Base-by-base conservation (phyloP, 2,329 filamentous ascomycete genomes). In the Fusarium decemcellulare region DNA sequence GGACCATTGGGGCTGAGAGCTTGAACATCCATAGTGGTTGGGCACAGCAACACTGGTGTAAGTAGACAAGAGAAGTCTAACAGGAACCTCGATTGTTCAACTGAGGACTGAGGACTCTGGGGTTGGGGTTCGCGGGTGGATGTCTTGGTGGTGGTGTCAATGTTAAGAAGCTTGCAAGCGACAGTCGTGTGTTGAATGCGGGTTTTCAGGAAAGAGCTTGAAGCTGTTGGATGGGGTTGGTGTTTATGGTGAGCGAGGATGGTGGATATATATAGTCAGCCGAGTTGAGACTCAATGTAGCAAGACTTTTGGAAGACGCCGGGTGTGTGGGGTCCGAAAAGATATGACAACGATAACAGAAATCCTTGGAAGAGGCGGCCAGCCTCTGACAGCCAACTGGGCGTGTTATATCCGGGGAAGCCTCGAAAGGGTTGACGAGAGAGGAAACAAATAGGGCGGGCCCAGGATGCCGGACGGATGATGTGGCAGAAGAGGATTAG, bases 401-500 rank as follows among this genome's bases (percentile, higher is more conserved):
- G 48, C 57, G 68, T 68, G 57, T 53, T 68, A 63, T 72, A 63
- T 70, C 56, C 50, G 39, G 62, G 65, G 60, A 55, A 62, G 65
- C 64, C 68, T 70, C 55, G 64, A 62, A 51, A 50, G 74, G 23
- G 23, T 23, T 70, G 69, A 61, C 61, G 73, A 70, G 56, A 73
- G 60, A 47, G 59, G 61, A 64, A 71, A 56, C 59, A 68, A 63
- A 65, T 44, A 52, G 55, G 60, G 32, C 51, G 58, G 70, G 51
- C 47, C 61, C 61, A 68, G 56, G 42, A 65, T 61, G 54, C 59
- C 66, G 62, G 72, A 61, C 55, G 47, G 58, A 63, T 75, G 72
- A 76, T 75, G 74, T 76, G 74, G 74, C 74, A 74, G 70, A 53
- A 72, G 47, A 63, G 59, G 72, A 75, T 73, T 72, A 75, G 72